phyloP scores from a whole-genome alignment of 1,284 basidiomycete genomes.

The Irpex lacteus region DNA sequence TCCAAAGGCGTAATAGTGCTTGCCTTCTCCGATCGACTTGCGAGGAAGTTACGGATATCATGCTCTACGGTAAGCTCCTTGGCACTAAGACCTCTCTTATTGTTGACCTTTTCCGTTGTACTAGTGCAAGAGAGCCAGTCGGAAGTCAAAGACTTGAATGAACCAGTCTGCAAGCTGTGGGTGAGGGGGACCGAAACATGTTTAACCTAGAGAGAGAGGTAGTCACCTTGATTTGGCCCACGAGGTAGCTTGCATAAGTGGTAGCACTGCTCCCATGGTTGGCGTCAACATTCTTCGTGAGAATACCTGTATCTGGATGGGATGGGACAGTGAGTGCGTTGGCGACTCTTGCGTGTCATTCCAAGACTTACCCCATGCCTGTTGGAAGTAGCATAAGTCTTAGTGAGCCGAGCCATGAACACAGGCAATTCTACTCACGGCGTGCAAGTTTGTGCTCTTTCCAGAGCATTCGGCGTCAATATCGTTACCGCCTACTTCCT shows the following conservation, averaged over 20 bases:
- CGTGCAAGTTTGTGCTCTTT: constrained; percentile 44
- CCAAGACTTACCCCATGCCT: constrained; percentile 23
- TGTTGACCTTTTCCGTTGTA: constrained; percentile 31
- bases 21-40: constrained; percentile 11
- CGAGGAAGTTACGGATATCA: constrained; percentile 32
- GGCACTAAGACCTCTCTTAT: constrained; percentile 18
- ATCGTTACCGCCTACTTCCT: constrained; percentile 28
- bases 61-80: constrained; percentile 25
- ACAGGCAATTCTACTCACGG: constrained; percentile 31
- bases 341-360: neutral
- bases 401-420: neutral
- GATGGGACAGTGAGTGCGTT: neutral
- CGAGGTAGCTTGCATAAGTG: constrained; percentile 43
- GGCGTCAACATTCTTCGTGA: constrained; percentile 40
- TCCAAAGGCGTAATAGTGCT: constrained; percentile 36
- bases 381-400: constrained; percentile 10
- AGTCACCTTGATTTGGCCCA: constrained; percentile 40
- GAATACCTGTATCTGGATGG: constrained; percentile 42
- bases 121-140: constrained; percentile 48
- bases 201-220: neutral
- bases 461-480: constrained; percentile 29
- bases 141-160: constrained; percentile 33
- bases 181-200: neutral
- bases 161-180: constrained; percentile 32
- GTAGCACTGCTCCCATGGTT: constrained; percentile 38